Conservation (phyloP, 176 grass and related monocot genomes). For the Carex kokanica region DNA sequence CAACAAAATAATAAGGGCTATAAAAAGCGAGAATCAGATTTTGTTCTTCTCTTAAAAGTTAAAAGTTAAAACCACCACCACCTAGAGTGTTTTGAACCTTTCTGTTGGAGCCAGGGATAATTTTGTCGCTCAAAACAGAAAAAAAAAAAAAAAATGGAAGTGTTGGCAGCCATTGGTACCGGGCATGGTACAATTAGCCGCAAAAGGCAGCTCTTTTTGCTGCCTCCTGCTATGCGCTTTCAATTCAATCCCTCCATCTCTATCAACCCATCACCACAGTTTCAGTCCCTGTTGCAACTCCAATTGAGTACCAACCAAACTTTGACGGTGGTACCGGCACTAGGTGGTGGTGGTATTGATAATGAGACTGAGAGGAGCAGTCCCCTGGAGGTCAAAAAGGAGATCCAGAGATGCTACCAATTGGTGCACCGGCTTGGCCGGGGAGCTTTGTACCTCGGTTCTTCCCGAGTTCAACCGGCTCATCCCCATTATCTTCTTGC, state of each 20-base stretch:
- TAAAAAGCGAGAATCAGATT: neutral
- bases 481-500: conserved; percentile 65
- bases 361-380: conserved; percentile 32
- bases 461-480: conserved; percentile 45
- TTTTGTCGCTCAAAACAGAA: neutral
- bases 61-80: neutral
- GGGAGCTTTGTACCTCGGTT: conserved; percentile 74
- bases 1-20: neutral
- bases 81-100: neutral
- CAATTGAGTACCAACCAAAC: neutral
- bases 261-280: neutral
- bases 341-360: neutral
- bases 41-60: neutral
- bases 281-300: conserved; percentile 8
- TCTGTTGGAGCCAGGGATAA: neutral
- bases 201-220: neutral
- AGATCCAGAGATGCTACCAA: conserved; percentile 72
- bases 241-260: conserved; percentile 7
- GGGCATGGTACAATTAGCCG: neutral
- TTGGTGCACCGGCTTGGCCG: conserved; percentile 66
- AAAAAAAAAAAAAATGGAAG: neutral
- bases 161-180: neutral
- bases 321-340: neutral
- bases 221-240: neutral
- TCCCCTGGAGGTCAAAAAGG: conserved; percentile 66